phyloP scores from a whole-genome alignment of 139 green algal genomes.

The Coccomyxa sp. region DNA sequence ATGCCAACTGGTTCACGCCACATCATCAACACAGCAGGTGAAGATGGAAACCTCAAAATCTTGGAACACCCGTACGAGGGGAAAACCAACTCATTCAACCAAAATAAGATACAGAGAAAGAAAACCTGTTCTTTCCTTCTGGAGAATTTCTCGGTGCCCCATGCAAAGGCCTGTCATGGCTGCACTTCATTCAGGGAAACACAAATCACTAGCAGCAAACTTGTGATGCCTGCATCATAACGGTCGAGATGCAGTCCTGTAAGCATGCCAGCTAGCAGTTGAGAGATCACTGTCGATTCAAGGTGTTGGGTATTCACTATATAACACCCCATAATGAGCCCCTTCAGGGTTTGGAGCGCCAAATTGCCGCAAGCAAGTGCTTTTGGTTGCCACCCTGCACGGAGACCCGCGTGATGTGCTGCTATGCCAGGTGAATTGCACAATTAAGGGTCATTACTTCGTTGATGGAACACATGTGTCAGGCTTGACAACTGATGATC shows the following conservation, averaged over 20 bases:
- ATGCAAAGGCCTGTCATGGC: not conserved
- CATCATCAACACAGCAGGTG: constrained; percentile 63
- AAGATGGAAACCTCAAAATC: not conserved
- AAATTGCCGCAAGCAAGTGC: constrained; percentile 71
- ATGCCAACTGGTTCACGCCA: constrained; percentile 73
- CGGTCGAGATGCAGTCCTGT: not conserved
- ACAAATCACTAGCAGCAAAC: not conserved
- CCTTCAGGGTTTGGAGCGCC: constrained; percentile 75
- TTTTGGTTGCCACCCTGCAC: constrained; percentile 77
- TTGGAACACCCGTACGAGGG: too few relatives aligned
- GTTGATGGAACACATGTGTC: not conserved
- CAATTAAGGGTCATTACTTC: too few relatives aligned
- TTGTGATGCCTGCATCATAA: too few relatives aligned
- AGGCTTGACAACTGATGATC: not conserved
- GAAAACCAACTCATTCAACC: too few relatives aligned
- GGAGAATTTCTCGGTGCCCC: not conserved
- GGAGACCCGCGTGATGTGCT: constrained; percentile 85
- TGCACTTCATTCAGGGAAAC: not conserved
- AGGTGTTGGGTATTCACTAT: not conserved
- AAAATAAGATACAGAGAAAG: not conserved
- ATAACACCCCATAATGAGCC: too few relatives aligned
- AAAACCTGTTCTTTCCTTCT: not conserved
- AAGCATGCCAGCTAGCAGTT: not conserved
- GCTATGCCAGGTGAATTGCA: constrained; percentile 42
- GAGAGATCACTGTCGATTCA: not conserved